These are phyloP conservation scores for Picocystis sp. DNA, from an alignment of 163 green algal species.

Conservation along the genomic window DNA sequence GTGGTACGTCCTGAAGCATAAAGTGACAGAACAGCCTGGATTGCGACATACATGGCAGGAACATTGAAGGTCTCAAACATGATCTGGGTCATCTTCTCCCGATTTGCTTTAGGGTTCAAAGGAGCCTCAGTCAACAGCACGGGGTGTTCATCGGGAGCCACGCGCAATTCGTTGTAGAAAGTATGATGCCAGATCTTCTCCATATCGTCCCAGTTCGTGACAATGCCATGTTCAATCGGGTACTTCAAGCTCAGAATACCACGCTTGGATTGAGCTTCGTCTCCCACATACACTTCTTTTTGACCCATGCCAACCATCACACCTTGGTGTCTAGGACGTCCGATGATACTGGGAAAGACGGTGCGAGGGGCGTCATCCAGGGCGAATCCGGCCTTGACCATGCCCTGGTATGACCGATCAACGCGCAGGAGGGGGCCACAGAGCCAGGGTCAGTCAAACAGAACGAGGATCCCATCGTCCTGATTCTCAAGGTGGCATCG, in stretches of 20 bases:
- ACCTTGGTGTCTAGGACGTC: conserved; percentile 7
- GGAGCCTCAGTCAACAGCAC: conserved; percentile 8
- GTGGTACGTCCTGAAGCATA: conserved; percentile 9
- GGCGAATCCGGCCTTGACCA: conserved; percentile 78
- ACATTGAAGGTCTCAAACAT: conserved; percentile 11
- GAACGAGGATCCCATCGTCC: background rate
- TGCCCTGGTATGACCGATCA: conserved; percentile 11
- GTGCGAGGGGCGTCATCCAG: conserved; percentile 69
- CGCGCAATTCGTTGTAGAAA: conserved; percentile 9
- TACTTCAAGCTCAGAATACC: conserved; percentile 7
- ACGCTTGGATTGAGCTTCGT: conserved; percentile 6
- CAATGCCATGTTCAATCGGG: conserved; percentile 8
- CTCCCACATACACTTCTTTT: conserved; percentile 7
- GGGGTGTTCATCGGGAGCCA: conserved; percentile 5
- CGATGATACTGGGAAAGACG: conserved; percentile 79
- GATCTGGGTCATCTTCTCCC: conserved; percentile 13
- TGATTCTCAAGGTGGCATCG: background rate
- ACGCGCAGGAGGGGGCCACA: too few relatives aligned
- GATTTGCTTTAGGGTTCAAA: conserved; percentile 8
- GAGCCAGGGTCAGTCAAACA: too few relatives aligned
- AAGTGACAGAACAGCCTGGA: conserved; percentile 10
- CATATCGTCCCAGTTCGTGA: conserved; percentile 9
- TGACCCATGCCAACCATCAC: conserved; percentile 9
- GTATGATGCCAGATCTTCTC: conserved; percentile 9
- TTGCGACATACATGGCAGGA: conserved; percentile 8